phyloP scores from a whole-genome alignment of 169 alveolate species.

The Amoebophrya sp. region DNA sequence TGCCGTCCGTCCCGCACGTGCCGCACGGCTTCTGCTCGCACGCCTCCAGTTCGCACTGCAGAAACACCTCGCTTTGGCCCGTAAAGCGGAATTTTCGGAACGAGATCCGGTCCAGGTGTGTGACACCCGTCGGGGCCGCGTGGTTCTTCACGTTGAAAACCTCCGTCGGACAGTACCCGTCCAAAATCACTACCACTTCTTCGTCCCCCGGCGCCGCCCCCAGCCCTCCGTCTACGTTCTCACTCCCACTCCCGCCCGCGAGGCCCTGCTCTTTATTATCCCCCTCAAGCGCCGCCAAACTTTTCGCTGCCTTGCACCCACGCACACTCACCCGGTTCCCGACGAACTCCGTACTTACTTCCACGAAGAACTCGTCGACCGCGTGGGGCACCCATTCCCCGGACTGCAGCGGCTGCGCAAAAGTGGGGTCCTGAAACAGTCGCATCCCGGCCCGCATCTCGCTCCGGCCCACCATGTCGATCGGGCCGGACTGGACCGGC shows the following conservation, averaged over 20 bases:
- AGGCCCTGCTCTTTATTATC: not conserved
- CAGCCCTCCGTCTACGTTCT: too few relatives aligned
- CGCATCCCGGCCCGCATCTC: not conserved
- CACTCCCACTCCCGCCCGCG: too few relatives aligned
- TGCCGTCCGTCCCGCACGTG: not conserved
- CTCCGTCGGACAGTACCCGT: not conserved
- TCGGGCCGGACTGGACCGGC: not conserved
- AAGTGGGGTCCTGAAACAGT: not conserved
- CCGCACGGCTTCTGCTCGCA: not conserved
- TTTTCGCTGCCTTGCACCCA: not conserved
- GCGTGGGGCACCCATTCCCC: not conserved
- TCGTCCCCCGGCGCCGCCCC: too few relatives aligned
- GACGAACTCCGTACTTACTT: not conserved
- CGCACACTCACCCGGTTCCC: not conserved
- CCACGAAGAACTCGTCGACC: not conserved
- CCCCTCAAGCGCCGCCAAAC: not conserved
- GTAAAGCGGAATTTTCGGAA: not conserved
- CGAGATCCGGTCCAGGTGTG: not conserved
- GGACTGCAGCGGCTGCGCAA: not conserved
- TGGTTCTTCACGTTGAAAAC: not conserved
- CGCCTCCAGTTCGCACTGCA: not conserved
- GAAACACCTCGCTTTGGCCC: not conserved
- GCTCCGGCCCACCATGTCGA: not conserved
- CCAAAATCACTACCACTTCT: too few relatives aligned
- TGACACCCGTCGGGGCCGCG: not conserved